phyloP scores from a whole-genome alignment of 2,329 filamentous ascomycete species.

The Magnaporthiopsis poae region DNA sequence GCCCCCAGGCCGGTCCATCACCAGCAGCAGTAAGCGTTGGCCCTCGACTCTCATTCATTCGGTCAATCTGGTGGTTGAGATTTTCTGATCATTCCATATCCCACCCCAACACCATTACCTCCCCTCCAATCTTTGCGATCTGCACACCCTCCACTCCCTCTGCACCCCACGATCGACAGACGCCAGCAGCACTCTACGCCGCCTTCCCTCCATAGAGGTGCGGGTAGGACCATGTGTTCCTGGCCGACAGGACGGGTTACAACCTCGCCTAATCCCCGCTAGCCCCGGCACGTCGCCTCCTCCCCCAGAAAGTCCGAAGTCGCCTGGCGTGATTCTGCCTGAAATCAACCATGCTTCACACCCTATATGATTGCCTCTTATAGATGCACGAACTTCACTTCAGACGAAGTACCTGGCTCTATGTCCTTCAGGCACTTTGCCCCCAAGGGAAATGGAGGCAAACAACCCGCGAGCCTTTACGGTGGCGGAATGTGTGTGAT shows the following conservation, averaged over 20 bases:
- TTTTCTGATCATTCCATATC: no score
- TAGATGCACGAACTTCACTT: background rate
- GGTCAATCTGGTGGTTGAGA: no score
- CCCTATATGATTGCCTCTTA: background rate
- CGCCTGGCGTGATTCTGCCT: background rate
- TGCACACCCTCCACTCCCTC: background rate
- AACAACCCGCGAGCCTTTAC: background rate
- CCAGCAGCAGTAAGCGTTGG: background rate
- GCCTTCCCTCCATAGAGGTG: background rate
- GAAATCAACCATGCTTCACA: background rate
- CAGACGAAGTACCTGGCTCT: background rate
- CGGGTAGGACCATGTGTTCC: background rate
- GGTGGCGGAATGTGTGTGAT: background rate
- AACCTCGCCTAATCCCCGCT: background rate
- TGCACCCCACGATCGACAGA: no score
- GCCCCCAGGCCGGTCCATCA: background rate
- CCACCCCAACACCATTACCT: background rate
- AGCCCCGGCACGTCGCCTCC: background rate
- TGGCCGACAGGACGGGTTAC: background rate
- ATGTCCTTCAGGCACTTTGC: background rate
- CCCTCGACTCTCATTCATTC: background rate
- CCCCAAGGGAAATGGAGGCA: background rate
- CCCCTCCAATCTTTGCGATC: background rate
- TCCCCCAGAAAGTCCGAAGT: background rate
- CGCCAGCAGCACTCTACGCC: background rate